phyloP scores from a whole-genome alignment of 163 green algal genomes.

The Botryococcus braunii region DNA sequence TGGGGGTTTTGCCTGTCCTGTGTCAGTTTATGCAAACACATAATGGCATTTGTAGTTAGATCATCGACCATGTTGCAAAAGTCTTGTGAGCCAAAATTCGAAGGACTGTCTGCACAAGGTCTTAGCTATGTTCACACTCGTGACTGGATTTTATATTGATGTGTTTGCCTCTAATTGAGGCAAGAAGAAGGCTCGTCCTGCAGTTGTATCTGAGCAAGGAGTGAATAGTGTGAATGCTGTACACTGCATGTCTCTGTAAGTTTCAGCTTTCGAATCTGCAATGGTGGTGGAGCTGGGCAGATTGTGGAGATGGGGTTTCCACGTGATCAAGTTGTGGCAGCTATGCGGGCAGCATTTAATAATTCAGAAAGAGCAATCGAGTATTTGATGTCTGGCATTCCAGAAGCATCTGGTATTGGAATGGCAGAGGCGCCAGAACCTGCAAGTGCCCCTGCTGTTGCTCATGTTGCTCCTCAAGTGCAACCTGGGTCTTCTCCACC shows the following conservation, averaged over 20 bases:
- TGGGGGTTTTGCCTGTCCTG: too few relatives aligned
- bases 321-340: conserved; percentile 60
- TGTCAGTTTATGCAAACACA: too few relatives aligned
- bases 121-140: too few relatives aligned
- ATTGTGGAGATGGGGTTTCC: conserved; percentile 89
- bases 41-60: too few relatives aligned
- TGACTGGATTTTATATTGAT: too few relatives aligned
- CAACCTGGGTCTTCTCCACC: not conserved
- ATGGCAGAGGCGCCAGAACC: conserved; percentile 23
- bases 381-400: conserved; percentile 91
- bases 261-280: not conserved
- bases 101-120: too few relatives aligned
- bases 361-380: conserved; percentile 97
- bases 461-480: conserved; percentile 7
- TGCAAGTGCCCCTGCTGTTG: conserved; percentile 16
- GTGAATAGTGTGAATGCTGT: conserved; percentile 1
- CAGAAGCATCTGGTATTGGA: too few relatives aligned
- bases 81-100: too few relatives aligned
- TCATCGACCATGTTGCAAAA: too few relatives aligned
- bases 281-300: conserved; percentile 6
- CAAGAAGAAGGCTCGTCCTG: not conserved
- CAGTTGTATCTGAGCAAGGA: not conserved
- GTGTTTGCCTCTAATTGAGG: not conserved
- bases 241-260: not conserved
- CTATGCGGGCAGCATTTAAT: conserved; percentile 96